These are phyloP conservation scores for Rosa multiflora DNA, from an alignment of 306 rosid species.

Conservation along the genomic window DNA sequence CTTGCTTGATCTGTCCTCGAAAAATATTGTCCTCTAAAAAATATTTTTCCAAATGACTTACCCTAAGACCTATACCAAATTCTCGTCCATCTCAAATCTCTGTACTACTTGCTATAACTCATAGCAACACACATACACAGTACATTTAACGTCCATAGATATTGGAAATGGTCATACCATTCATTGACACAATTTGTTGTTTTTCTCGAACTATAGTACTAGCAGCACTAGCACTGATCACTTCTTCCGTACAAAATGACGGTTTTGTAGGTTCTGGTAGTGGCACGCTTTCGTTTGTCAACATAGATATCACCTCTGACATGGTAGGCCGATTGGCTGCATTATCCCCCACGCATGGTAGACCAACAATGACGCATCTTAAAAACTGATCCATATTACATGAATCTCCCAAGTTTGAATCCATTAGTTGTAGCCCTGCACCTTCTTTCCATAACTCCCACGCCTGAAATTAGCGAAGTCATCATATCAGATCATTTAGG, in stretches of 20 bases:
- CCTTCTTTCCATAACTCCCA: constrained; percentile 29
- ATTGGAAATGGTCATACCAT: too few species aligned
- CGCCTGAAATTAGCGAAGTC: neutral
- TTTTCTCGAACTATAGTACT: too few species aligned
- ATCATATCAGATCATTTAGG: neutral
- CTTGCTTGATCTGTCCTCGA: too few species aligned
- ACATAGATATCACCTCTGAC: neutral
- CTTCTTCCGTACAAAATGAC: neutral
- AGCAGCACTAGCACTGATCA: too few species aligned
- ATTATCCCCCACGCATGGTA: neutral
- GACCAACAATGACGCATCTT: constrained; percentile 16
- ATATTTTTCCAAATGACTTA: too few species aligned
- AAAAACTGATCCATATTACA: constrained; percentile 11
- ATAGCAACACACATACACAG: too few species aligned
- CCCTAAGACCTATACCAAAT: too few species aligned
- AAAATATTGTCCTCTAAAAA: too few species aligned
- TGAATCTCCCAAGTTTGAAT: constrained; percentile 13
- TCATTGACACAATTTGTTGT: too few species aligned
- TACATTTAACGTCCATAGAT: too few species aligned
- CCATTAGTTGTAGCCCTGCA: neutral
- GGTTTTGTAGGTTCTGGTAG: neutral
- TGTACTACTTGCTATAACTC: too few species aligned
- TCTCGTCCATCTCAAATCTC: too few species aligned
- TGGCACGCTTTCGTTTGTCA: neutral
- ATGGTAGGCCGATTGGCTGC: neutral